These are phyloP conservation scores for Rutidosis leptorrhynchoides DNA, from an alignment of 129 eudicot genomes.

Conservation along the genomic window DNA sequence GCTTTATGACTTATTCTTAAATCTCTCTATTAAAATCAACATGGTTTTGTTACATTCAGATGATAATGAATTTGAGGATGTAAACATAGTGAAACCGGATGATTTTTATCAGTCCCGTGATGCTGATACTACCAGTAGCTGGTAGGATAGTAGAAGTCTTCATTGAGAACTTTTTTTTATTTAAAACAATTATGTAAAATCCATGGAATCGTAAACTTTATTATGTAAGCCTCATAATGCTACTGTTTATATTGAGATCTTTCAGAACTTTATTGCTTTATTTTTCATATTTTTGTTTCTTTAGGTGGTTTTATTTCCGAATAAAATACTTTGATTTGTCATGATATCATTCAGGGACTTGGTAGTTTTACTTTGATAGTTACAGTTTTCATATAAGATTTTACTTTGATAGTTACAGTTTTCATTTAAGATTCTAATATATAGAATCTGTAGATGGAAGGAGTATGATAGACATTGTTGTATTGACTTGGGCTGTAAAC, in stretches of 20 bases:
- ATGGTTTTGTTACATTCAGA: slow-evolving; percentile 42
- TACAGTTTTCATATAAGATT: too few species aligned
- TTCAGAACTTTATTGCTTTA: too few species aligned
- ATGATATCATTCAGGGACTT: not conserved
- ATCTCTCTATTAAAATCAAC: not conserved
- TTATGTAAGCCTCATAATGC: slow-evolving; percentile 14
- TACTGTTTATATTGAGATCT: too few species aligned
- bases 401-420: not conserved
- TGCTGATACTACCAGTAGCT: slow-evolving; percentile 56
- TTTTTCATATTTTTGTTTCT: too few species aligned
- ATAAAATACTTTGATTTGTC: too few species aligned
- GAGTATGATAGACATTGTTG: not conserved
- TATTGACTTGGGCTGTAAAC: not conserved
- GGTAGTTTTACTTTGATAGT: not conserved
- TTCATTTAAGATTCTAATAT: not conserved
- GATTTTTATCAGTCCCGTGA: slow-evolving; percentile 66
- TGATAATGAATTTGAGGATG: slow-evolving; percentile 82
- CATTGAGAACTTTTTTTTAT: slow-evolving; percentile 5
- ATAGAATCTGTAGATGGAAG: not conserved
- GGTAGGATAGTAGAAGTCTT: slow-evolving; percentile 35
- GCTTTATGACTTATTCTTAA: not conserved
- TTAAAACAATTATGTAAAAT: slow-evolving; percentile 20
- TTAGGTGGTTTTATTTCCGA: too few species aligned
- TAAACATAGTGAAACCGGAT: slow-evolving; percentile 67
- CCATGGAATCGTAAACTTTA: slow-evolving; percentile 5